A percentile compares a stretch with the other conserved stretches of the same genome.
These are phyloP conservation scores for Martensiomyces pterosporus DNA, from an alignment of 192 early-diverging fungal genomes.

Conservation along the genomic window DNA sequence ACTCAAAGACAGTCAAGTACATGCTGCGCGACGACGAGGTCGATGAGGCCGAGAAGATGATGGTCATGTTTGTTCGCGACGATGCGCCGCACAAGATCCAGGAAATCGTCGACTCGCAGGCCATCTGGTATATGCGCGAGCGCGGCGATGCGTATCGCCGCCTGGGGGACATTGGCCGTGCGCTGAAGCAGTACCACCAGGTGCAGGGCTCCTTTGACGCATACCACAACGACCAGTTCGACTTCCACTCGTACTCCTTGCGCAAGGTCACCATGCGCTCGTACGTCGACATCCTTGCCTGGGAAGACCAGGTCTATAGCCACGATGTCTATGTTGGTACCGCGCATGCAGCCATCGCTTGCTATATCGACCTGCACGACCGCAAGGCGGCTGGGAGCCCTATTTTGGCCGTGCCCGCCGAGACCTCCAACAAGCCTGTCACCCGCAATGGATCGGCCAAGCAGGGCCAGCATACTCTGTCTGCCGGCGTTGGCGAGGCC, in stretches of 20 bases:
- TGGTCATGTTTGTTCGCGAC: conserved; percentile 67
- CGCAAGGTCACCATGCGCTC: conserved; percentile 85
- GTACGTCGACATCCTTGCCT: conserved; percentile 77
- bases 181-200: conserved; percentile 85
- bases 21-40: conserved; percentile 78
- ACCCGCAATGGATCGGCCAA: conserved; percentile 56
- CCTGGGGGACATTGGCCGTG: conserved; percentile 66
- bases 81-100: conserved; percentile 64
- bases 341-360: conserved; percentile 68
- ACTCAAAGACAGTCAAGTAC: conserved; percentile 91
- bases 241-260: conserved; percentile 92
- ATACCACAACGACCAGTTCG: conserved; percentile 89
- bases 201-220: conserved; percentile 78
- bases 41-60: conserved; percentile 81
- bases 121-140: conserved; percentile 84
- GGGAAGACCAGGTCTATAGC: conserved; percentile 69
- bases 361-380: conserved; percentile 50
- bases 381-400: conserved; percentile 42
- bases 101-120: conserved; percentile 89
- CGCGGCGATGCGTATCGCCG: conserved; percentile 67
- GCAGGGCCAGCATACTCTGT: conserved; percentile 47
- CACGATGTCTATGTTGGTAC: conserved; percentile 71
- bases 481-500: conserved; percentile 46
- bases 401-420: conserved; percentile 24
- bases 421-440: conserved; percentile 24